Evolutionary conservation across 352 stramenopile species (phyloP), one percentile per base, ranked within the genome.

Genomic region (Pythium guiyangense): DNA sequence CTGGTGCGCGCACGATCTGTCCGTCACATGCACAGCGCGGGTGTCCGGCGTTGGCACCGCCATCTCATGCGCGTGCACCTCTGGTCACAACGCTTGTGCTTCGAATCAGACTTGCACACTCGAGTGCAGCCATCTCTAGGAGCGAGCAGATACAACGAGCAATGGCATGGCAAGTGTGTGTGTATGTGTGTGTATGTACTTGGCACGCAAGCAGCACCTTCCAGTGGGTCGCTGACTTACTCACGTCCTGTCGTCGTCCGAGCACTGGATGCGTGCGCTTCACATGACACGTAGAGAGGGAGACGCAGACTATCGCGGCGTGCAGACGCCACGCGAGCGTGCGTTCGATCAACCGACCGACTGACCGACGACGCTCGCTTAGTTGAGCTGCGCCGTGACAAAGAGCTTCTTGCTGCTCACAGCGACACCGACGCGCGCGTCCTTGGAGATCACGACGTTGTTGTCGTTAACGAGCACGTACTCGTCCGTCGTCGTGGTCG

Each of bases 391-490:
- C 4, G 44, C 68, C 3, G 68, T 79, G 49, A 90, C 73, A 40
- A 87, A 77, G 12, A 92, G 64, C 57, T 83, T 86, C 49, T 72
- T 71, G 60, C 57, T 62, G 67, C 73, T 77, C 52, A 92, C 62
- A 46, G 82, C 82, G 22, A 90, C 70, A 48, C 82, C 79, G 12
- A 92, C 78, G 27, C 87, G 68, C 18, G 78, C 69, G 51, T 90
- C 79, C 66, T 89, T 90, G 52, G 82, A 90, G 54, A 90, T 73
- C 49, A 92, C 76, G 35, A 90, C 59, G 55, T 59, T 85, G 72
- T 90, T 85, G 62, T 83, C 76, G 52, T 82, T 67, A 49, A 73
- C 81, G 44, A 88, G 72, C 54, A 90, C 73, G 54, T 79, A 90
- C 14, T 74, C 62, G 61, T 81, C 74, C 49, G 62, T 70, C 12